Percentiles rank a stretch among this genome's conserved stretches.
phyloP scores from a whole-genome alignment of 768 basidiomycete species.

The Clavulina sp. region DNA sequence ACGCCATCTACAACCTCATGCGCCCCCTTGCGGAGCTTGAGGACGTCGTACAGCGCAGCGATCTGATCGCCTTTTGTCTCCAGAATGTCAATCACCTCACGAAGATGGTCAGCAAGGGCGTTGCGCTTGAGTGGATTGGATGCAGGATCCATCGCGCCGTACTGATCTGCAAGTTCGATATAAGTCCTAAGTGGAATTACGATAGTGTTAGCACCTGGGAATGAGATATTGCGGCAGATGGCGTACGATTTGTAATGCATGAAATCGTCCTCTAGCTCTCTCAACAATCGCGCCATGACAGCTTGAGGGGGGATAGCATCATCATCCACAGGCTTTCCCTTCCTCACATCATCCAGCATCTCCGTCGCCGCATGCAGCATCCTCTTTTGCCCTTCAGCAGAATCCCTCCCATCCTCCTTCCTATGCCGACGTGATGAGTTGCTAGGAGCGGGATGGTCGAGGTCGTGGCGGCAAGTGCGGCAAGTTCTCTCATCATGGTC shows the following conservation, averaged over 20 bases:
- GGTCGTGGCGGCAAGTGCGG: conserved; percentile 33
- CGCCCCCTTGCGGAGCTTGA: no score
- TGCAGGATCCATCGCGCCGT: conserved; percentile 73
- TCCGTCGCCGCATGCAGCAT: not conserved
- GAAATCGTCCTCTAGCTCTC: conserved; percentile 91
- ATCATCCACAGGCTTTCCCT: conserved; percentile 22
- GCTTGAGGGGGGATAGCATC: conserved; percentile 66
- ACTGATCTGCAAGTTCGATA: conserved; percentile 79
- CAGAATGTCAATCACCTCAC: conserved; percentile 78
- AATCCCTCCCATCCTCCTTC: conserved; percentile 7
- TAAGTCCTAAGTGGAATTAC: conserved; percentile 46
- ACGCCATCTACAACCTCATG: not conserved
- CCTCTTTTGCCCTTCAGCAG: conserved; percentile 4
- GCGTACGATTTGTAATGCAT: conserved; percentile 82
- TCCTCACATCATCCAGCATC: not conserved
- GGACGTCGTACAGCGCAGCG: conserved; percentile 70
- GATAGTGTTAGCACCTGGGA: not conserved
- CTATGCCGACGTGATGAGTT: not conserved
- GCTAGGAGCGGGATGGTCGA: not conserved
- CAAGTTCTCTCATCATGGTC: conserved; percentile 59
- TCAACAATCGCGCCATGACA: conserved; percentile 59
- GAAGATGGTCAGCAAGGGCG: conserved; percentile 72
- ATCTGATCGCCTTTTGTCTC: conserved; percentile 96
- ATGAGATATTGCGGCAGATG: not conserved
- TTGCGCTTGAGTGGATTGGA: conserved; percentile 68